phyloP scores from a whole-genome alignment of 2,329 filamentous ascomycete species.

The Dothideomycetidae sp. region DNA sequence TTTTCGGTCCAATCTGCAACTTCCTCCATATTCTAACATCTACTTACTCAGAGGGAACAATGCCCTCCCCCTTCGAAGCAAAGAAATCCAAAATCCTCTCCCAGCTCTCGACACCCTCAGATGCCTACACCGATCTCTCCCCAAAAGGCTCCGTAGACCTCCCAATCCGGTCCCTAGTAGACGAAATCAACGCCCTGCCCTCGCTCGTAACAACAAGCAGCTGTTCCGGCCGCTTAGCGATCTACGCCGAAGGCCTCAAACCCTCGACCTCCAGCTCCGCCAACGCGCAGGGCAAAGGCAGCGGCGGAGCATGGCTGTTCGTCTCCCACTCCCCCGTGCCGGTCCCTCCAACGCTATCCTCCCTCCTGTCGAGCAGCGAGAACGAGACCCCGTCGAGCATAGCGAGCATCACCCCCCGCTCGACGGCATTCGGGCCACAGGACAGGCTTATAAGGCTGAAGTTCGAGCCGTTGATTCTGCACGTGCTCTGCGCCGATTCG shows the following conservation, averaged over 20 bases:
- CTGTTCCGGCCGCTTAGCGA: conserved; percentile 73
- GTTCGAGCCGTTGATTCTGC: conserved; percentile 92
- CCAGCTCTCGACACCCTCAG: conserved; percentile 52
- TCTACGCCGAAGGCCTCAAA: conserved; percentile 66
- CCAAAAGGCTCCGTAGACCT: conserved; percentile 80
- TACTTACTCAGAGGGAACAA: too few relatives aligned
- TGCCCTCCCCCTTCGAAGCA: conserved; percentile 22
- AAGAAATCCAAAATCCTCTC: conserved; percentile 62
- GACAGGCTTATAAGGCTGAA: conserved; percentile 55
- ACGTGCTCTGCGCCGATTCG: conserved; percentile 65
- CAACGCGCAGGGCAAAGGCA: conserved; percentile 66
- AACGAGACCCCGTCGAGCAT: background rate
- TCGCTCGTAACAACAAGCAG: conserved; percentile 86
- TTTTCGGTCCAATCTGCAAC: too few relatives aligned
- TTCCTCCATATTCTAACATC: too few relatives aligned
- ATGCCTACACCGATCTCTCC: conserved; percentile 66
- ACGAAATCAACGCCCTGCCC: conserved; percentile 57
- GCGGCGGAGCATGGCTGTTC: conserved; percentile 67
- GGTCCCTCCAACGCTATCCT: background rate
- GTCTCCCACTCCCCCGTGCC: conserved; percentile 66
- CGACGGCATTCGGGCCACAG: background rate
- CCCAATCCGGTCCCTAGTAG: conserved; percentile 62
- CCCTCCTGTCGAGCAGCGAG: conserved; percentile 1
- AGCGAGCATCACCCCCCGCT: background rate
- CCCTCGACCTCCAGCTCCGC: background rate